Base-by-base conservation (phyloP, 805 yeast species). In the Pichia cephalocereana region DNA sequence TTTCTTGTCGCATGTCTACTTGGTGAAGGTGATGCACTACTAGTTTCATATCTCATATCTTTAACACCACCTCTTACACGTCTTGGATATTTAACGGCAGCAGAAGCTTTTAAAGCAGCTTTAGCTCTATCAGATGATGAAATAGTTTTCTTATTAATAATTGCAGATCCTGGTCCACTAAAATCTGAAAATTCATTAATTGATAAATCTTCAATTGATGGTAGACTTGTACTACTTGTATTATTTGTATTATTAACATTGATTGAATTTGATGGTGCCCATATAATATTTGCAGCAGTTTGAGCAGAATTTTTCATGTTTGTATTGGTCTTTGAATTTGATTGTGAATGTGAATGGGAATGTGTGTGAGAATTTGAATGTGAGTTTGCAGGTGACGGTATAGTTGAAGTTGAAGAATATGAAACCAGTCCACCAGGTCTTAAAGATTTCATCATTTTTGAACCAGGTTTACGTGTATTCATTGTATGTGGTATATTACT, bases 211-310 rank as follows among this genome's bases (percentile, higher is more conserved):
- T 37, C 23, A 17, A 17, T 9, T 8, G 39, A 37, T 15, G 44
- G 42, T 40, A 30, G 31, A 19, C 34, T 39, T 26, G 39, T 38
- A 43, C 6, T 41, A 43, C 28, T 41, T 17, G n/a, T 19, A 12
- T 30, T 30, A 14, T 12, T 14, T 10, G 23, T 37, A 18, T 37
- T 37, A 17, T 9, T 37, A 17, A 48, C 43, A 26, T 47, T 50
- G 8, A 66, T 45, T 27, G 68, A 61, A 19, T 57, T 56, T 2
- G 66, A 61, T 9, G 70, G 70, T 6, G 70, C 59, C 70, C 70
- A 67, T 10, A 66, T 65, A 6, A 66, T 50, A 40, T 63, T 63
- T 0, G 70, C 70, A 3, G 70, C 70, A 34, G 61, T 61, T 43
- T 60, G 63, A 8, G 71, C 70, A 17, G 57, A 46, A 9, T 54